phyloP scores from a whole-genome alignment of 805 yeast species.

The Ogataea allantospora region DNA sequence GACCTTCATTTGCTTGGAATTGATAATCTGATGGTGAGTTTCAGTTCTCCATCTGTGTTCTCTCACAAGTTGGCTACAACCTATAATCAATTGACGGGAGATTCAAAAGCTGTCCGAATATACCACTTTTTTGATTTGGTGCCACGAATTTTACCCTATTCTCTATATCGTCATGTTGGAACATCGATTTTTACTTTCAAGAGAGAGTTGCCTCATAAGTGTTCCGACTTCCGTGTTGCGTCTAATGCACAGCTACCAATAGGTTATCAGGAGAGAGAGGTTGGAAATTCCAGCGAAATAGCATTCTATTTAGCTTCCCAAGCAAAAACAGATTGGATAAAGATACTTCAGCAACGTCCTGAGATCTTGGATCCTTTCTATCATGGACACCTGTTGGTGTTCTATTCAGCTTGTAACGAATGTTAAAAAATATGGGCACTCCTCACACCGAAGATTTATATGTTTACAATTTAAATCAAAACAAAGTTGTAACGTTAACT shows the following conservation, averaged over 20 bases:
- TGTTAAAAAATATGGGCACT: background rate
- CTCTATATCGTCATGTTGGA: conserved; percentile 20
- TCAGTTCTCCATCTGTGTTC: conserved; percentile 21
- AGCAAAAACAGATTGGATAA: background rate
- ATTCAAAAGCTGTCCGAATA: conserved; percentile 14
- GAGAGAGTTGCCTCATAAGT: conserved; percentile 16
- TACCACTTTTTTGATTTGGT: conserved; percentile 21
- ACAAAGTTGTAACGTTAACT: conserved; percentile 6
- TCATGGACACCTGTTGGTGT: conserved; percentile 16
- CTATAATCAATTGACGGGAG: conserved; percentile 7
- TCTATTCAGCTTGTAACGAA: conserved; percentile 17
- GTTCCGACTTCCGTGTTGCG: conserved; percentile 7
- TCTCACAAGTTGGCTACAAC: conserved; percentile 16
- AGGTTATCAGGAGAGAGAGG: background rate
- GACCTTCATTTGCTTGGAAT: conserved; percentile 56
- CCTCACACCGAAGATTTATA: conserved; percentile 6
- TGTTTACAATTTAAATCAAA: conserved; percentile 12
- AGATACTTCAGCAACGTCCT: conserved; percentile 1
- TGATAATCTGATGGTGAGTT: conserved; percentile 13
- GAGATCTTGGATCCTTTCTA: conserved; percentile 13
- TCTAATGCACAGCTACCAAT: conserved; percentile 1
- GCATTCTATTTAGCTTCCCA: conserved; percentile 1
- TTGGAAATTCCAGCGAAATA: conserved; percentile 4
- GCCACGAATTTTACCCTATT: conserved; percentile 19
- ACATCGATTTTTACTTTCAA: conserved; percentile 12